Evolutionary conservation across 345 rosid species (phyloP), one percentile per base, ranked within the genome.

Genomic region (Melaleuca quinquenervia): DNA sequence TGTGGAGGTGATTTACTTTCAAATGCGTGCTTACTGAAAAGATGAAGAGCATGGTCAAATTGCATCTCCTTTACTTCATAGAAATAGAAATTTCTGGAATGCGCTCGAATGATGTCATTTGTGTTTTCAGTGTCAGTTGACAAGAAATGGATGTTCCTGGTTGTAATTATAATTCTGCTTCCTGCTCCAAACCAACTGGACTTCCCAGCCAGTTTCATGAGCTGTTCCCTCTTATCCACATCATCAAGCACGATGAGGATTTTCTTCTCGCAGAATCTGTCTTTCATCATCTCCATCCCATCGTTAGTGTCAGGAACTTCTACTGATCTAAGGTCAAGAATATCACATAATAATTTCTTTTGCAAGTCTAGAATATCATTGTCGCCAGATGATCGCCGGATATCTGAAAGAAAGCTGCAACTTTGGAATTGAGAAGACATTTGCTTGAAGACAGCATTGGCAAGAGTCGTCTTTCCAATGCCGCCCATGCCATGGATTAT

Each of bases 401-500:
- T 85, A 82, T 87, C 56, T 16, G 74, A 51, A 15, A 88, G 83
- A 78, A 89, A 89, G 87, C 90, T 70, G 52, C 89, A 56, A n/a
- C 83, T 84, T 54, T 54, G n/a, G 83, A 85, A 90, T 13, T 49
- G 29, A 11, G 62, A 13, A 36, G 11, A 60, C 24, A 86, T 14
- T 29, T 48, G 29, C 15, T 88, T 76, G 54, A 62, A 88, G 56
- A 86, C 83, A 49, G 50, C 44, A 13, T 83, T 86, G 36, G 87
- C 88, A 24, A 85, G 86, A 51, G 86, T 74, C 52, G 83, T 74
- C 83, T 85, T 84, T 4, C 86, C 86, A 12, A 56, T 80, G 7
- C 91, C 91, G 2, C 78, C 89, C 84, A 86, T 85, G 11, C 89
- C 91, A 56, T 53, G 82, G 32, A 89, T 53, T 24, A 85, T 89